Conservation (phyloP, 768 basidiomycete species). For the Ramaria sp. region DNA sequence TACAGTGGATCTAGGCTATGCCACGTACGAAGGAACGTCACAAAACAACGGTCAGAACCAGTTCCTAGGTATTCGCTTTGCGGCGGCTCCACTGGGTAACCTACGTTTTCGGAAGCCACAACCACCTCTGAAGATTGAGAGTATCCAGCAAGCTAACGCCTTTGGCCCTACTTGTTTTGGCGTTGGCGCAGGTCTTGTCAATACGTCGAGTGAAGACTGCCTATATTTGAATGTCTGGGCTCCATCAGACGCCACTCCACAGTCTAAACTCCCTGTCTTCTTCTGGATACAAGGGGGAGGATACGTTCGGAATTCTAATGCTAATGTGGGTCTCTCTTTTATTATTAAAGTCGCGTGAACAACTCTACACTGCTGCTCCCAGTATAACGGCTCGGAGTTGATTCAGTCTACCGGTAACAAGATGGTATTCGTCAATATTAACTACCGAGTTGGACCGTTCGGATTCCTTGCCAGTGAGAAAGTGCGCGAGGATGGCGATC, state of each 20-base stretch:
- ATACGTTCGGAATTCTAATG: conserved; percentile 2
- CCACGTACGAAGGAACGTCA: conserved; percentile 4
- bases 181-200: neutral
- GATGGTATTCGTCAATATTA: conserved; percentile 11
- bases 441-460: conserved; percentile 13
- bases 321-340: conserved; percentile 1
- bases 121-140: neutral
- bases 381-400: conserved; percentile 11
- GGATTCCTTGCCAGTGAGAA: conserved; percentile 23
- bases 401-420: conserved; percentile 8
- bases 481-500: conserved; percentile 26
- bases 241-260: conserved; percentile 6
- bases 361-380: neutral
- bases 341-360: neutral
- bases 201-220: conserved; percentile 7
- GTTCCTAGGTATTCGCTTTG: conserved; percentile 37
- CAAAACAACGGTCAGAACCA: conserved; percentile 8
- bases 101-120: conserved; percentile 33
- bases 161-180: conserved; percentile 4
- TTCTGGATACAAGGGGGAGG: conserved; percentile 13
- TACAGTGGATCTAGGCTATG: conserved; percentile 3
- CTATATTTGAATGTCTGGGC: conserved; percentile 12
- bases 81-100: conserved; percentile 40
- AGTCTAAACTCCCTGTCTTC: conserved; percentile 11
- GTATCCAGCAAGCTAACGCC: conserved; percentile 2